A percentile compares a stretch with the other conserved stretches of the same genome.
These are phyloP conservation scores for Flaveria floridana DNA, from an alignment of 140 eudicot species.

Conservation along the genomic window DNA sequence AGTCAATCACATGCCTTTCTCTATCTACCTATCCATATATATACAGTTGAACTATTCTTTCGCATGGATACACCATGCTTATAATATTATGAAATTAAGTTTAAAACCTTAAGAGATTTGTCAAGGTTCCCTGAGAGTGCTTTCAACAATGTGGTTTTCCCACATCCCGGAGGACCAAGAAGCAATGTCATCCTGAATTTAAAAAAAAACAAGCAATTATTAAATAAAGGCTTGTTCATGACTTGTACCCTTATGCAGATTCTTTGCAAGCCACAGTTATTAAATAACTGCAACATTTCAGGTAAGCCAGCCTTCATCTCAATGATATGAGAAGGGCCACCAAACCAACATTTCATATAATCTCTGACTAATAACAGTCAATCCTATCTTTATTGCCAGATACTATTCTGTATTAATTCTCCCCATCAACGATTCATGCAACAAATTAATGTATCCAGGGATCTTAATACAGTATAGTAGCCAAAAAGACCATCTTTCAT, in stretches of 20 bases:
- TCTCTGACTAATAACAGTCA: neutral
- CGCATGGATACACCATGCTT: neutral
- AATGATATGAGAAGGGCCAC: neutral
- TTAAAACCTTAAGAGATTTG: slow-evolving; percentile 38
- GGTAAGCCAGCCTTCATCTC: neutral
- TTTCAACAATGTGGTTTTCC: slow-evolving; percentile 47
- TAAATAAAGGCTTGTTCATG: neutral
- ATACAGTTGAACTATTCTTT: neutral
- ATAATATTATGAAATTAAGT: neutral
- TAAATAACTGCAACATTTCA: neutral
- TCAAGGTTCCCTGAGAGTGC: slow-evolving; percentile 50
- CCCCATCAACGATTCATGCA: neutral
- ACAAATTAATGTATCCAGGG: neutral
- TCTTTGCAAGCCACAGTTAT: neutral
- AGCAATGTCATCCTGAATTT: slow-evolving; percentile 46
- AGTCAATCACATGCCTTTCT: too few relatives aligned
- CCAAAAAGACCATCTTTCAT: neutral
- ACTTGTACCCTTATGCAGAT: neutral
- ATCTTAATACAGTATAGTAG: too few relatives aligned
- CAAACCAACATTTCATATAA: neutral
- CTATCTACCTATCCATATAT: too few relatives aligned
- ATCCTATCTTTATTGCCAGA: neutral
- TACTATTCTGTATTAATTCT: neutral
- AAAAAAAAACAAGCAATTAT: neutral
- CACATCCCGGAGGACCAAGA: slow-evolving; percentile 38